Percentiles rank a stretch among this genome's conserved stretches.
Evolutionary conservation across 371 early-diverging fungal species (phyloP).

Genomic region (Rhizomucor pusillus): DNA sequence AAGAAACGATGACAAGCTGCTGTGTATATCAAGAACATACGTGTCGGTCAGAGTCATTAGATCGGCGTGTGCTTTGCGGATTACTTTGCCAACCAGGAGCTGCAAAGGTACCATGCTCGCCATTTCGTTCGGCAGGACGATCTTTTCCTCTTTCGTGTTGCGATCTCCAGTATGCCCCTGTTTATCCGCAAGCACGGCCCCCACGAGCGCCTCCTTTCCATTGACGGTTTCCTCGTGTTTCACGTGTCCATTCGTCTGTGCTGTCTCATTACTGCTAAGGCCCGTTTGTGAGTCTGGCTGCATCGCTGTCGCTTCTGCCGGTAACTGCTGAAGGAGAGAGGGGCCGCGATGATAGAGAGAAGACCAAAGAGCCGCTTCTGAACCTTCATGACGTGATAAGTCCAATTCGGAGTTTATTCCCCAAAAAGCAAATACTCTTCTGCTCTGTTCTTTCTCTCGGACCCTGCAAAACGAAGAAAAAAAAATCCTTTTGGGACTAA

Average conservation of each 20-base stretch:
- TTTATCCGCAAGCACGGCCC: constrained; percentile 4
- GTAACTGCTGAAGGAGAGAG: too few species aligned
- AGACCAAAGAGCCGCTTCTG: too few species aligned
- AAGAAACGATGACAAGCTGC: constrained; percentile 3
- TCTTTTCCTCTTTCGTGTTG: constrained; percentile 17
- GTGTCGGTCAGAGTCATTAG: constrained; percentile 57
- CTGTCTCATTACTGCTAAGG: constrained; percentile 2
- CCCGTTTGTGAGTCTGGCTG: constrained; percentile 15
- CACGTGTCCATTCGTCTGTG: constrained; percentile 11
- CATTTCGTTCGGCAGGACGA: constrained; percentile 47
- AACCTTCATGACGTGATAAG: too few species aligned
- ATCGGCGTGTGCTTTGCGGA: constrained; percentile 55
- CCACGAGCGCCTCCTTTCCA: constrained; percentile 5
- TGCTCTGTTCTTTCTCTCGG: too few species aligned
- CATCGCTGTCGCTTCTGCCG: constrained; percentile 5
- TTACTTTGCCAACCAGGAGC: constrained; percentile 54
- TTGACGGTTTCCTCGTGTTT: constrained; percentile 7
- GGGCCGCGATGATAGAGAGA: too few species aligned
- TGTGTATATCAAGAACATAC: constrained; percentile 28
- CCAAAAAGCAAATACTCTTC: too few species aligned
- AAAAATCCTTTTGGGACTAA: too few species aligned
- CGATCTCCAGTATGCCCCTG: not conserved
- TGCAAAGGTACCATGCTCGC: constrained; percentile 59
- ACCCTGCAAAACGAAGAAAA: too few species aligned
- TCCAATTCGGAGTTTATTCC: too few species aligned